Percentiles rank a stretch among this genome's conserved stretches.
phyloP scores from a whole-genome alignment of 1,139 yeast genomes.

The Blastobotrys petasosporus region DNA sequence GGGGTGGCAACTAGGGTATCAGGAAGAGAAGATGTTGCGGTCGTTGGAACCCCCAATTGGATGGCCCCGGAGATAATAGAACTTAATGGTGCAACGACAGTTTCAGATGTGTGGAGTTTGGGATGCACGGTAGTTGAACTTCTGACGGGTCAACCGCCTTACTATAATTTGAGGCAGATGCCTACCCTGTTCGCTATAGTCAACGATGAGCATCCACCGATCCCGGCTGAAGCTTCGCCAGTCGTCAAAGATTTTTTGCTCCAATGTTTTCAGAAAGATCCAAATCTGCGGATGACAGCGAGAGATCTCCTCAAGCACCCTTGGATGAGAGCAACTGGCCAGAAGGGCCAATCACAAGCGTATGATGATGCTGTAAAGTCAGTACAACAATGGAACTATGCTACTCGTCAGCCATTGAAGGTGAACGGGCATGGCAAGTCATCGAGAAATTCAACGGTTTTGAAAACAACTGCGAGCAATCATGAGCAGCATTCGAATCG shows the following conservation, averaged over 20 bases:
- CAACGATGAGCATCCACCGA: slow-evolving; percentile 71
- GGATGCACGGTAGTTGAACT: slow-evolving; percentile 92
- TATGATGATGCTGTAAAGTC: slow-evolving; percentile 32
- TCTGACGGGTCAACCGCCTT: slow-evolving; percentile 83
- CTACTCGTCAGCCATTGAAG: slow-evolving; percentile 11
- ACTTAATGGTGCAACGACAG: slow-evolving; percentile 80
- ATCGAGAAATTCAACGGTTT: not conserved
- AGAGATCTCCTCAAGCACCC: slow-evolving; percentile 50
- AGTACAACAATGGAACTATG: slow-evolving; percentile 30
- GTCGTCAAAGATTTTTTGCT: slow-evolving; percentile 51
- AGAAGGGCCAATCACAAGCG: slow-evolving; percentile 14
- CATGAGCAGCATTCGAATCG: not conserved
- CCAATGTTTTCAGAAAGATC: slow-evolving; percentile 76
- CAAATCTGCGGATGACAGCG: slow-evolving; percentile 55
- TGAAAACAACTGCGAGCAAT: not conserved
- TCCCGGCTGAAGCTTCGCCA: slow-evolving; percentile 57
- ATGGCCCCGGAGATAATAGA: slow-evolving; percentile 81
- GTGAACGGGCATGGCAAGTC: not conserved
- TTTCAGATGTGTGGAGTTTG: slow-evolving; percentile 71
- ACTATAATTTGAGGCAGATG: slow-evolving; percentile 73
- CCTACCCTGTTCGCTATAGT: slow-evolving; percentile 92
- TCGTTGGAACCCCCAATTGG: slow-evolving; percentile 75
- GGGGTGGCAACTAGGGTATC: slow-evolving; percentile 59
- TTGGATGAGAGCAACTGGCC: slow-evolving; percentile 40
- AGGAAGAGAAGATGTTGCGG: slow-evolving; percentile 23